These are phyloP conservation scores for Colletotrichum spaethianum DNA, from an alignment of 2,329 filamentous ascomycete species.

Conservation along the genomic window DNA sequence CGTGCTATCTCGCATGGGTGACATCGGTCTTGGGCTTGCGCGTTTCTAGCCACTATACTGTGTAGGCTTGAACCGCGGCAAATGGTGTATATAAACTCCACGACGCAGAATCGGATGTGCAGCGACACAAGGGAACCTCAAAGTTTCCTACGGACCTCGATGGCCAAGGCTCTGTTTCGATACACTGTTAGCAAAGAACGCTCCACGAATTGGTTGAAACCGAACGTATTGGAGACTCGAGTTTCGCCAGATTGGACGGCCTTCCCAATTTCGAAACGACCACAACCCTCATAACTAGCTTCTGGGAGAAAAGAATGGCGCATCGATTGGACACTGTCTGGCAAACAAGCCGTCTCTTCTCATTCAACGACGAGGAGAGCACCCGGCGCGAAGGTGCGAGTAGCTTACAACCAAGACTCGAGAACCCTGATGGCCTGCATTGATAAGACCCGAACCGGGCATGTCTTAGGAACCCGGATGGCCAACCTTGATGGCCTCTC, in stretches of 20 bases:
- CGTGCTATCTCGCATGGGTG: too few species aligned
- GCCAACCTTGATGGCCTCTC: constrained; percentile 41
- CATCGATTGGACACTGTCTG: too few species aligned
- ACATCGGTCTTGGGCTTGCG: not conserved
- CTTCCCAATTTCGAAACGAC: not conserved
- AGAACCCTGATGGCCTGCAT: constrained; percentile 41
- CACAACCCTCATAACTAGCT: not conserved
- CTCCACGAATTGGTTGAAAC: not conserved
- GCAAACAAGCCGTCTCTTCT: not conserved
- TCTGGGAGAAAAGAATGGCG: too few species aligned
- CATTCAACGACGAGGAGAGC: not conserved
- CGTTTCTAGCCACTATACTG: not conserved
- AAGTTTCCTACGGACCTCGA: not conserved
- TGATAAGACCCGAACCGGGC: constrained; percentile 22
- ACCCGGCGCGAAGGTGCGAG: not conserved
- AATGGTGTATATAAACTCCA: not conserved
- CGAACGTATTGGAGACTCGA: not conserved
- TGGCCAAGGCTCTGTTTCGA: not conserved
- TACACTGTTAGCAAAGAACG: not conserved
- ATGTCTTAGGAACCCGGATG: constrained; percentile 37
- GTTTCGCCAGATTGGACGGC: not conserved
- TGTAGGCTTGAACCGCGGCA: not conserved
- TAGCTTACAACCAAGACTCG: not conserved
- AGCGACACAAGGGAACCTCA: too few species aligned
- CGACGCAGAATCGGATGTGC: not conserved